These are phyloP conservation scores for Crithidia sp. DNA, from an alignment of 208 protist species.

Conservation along the genomic window DNA sequence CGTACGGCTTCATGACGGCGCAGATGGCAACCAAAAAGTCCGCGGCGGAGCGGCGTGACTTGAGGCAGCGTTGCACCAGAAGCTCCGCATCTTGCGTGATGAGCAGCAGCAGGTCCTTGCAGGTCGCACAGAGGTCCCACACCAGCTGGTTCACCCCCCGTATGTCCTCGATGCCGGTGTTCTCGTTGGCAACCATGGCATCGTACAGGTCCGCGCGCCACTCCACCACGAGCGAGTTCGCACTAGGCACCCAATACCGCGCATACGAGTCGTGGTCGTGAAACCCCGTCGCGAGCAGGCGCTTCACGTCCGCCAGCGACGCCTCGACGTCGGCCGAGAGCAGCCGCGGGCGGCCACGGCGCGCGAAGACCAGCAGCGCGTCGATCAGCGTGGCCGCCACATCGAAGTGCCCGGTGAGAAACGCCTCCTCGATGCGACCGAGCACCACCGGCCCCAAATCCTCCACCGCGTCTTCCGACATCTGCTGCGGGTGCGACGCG, in stretches of 20 bases:
- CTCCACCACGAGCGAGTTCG: constrained; percentile 61
- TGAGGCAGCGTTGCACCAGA: constrained; percentile 54
- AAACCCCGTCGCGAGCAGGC: constrained; percentile 49
- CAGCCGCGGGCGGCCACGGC: constrained; percentile 28
- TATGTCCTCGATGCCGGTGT: constrained; percentile 3
- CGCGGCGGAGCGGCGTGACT: constrained; percentile 48
- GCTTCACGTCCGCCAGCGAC: constrained; percentile 58
- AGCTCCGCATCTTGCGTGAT: constrained; percentile 65
- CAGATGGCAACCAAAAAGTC: constrained; percentile 76
- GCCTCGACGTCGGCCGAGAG: constrained; percentile 71
- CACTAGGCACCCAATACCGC: constrained; percentile 46
- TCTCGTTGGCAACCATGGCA: not conserved
- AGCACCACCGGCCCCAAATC: constrained; percentile 53
- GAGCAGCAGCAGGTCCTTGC: constrained; percentile 69
- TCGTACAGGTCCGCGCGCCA: constrained; percentile 46
- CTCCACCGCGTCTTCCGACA: constrained; percentile 33
- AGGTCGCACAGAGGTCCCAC: constrained; percentile 56
- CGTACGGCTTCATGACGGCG: constrained; percentile 66
- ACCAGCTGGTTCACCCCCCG: constrained; percentile 28
- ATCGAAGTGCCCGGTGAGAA: constrained; percentile 65
- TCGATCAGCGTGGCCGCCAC: constrained; percentile 60
- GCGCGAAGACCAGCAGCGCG: constrained; percentile 52
- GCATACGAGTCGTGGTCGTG: constrained; percentile 26
- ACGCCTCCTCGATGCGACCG: constrained; percentile 55
- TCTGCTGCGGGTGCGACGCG: constrained; percentile 3